Percentiles rank a stretch among this genome's conserved stretches.
These are phyloP conservation scores for Quercus berberidifolia DNA, from an alignment of 306 rosid species.

Conservation along the genomic window DNA sequence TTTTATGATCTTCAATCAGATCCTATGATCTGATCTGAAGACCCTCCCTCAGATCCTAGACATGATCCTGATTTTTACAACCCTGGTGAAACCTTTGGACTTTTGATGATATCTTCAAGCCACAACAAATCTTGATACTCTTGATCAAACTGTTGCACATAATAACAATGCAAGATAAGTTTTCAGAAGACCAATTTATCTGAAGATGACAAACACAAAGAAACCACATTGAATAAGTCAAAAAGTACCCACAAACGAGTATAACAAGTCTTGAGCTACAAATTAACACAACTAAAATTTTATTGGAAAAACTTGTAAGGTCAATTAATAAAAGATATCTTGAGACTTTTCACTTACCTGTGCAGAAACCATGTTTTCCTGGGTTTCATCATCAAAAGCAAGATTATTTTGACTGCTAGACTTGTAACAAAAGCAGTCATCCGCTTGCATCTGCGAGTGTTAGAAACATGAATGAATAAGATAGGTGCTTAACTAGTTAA, in stretches of 20 bases:
- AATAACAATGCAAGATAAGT: not conserved
- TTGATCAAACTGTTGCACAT: conserved; percentile 27
- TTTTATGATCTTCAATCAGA: too few species aligned
- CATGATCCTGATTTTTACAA: too few species aligned
- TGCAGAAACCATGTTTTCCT: conserved; percentile 7
- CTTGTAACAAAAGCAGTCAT: conserved; percentile 30
- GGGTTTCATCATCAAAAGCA: too few species aligned
- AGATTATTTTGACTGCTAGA: conserved; percentile 15
- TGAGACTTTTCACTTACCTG: conserved; percentile 44
- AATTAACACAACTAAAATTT: not conserved
- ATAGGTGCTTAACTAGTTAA: not conserved
- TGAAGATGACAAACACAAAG: not conserved
- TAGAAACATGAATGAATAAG: too few species aligned
- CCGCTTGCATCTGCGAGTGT: conserved; percentile 18
- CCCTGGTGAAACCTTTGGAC: conserved; percentile 5
- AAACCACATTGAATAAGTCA: conserved; percentile 5
- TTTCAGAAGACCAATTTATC: conserved; percentile 21
- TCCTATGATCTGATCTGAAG: too few species aligned
- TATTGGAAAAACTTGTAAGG: conserved; percentile 5
- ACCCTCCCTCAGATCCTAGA: too few species aligned
- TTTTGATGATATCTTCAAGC: conserved; percentile 18
- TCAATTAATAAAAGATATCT: not conserved
- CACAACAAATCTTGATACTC: conserved; percentile 8
- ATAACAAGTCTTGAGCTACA: not conserved
- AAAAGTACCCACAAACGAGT: not conserved